Base-by-base conservation (phyloP, 768 basidiomycete species). In the Termitomyces sp. region DNA sequence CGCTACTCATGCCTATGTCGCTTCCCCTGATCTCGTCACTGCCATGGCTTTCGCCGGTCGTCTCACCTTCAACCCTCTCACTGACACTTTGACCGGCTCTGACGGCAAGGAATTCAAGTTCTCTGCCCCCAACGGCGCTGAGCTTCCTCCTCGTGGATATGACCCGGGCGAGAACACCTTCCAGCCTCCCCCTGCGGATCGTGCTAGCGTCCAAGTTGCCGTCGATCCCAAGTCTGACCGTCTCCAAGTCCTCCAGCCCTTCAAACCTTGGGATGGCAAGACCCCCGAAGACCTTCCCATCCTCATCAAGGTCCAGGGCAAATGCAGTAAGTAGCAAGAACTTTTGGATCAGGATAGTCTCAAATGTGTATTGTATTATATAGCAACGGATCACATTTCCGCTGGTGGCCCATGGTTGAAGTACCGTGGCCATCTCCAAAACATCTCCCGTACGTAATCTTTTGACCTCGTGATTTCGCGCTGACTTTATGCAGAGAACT, bases 371-470 rank as follows among this genome's bases (percentile, higher is more conserved):
- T 42, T 39, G 19, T 25, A 41, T 42, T 39, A 17, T 25, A 1
- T 58, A 84, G 82, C 93, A 41, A 94, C 94, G 61, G 94, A 96
- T 71, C 93, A 96, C 73, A 94, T 96, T 72, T 91, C 88, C 59
- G 95, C 95, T 69, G 96, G 95, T 79, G 96, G 96, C 58, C 96
- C 96, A 44, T 98, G 96, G 96, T 84, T 98, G 78, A 98, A 98
- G 78, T 98, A 95, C 81, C 93, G 96, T 79, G 96, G 96, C 60
- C 96, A 98, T 74, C 86, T 98, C 67, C 83, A 97, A 73, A 98
- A 98, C 81, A 98, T 97, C 70, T 97, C 95, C 32, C 91, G 90
- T 90, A 60, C 60, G 85, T 80, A 5, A 39, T 30, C 25, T 17
- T 42, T 35, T 58, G 32, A 51, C n/a, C 55, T 61, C 32, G 12